A percentile compares a stretch with the other conserved stretches of the same genome.
These are phyloP conservation scores for Spiromastix sp. DNA, from an alignment of 2,329 filamentous ascomycete genomes.

Conservation along the genomic window DNA sequence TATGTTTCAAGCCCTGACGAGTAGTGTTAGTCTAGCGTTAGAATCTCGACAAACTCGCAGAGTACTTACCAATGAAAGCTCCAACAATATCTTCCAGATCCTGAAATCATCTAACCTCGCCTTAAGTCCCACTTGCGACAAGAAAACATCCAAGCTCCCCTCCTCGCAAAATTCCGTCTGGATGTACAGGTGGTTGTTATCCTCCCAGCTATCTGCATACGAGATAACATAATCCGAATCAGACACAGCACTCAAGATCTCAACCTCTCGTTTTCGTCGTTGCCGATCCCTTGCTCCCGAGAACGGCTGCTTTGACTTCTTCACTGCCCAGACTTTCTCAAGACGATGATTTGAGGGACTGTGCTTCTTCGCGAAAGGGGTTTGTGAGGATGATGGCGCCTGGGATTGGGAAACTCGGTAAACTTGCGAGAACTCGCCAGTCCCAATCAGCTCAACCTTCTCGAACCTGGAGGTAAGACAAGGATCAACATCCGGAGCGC, in stretches of 20 bases:
- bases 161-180: constrained; percentile 97
- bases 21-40: constrained; percentile 15
- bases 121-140: constrained; percentile 70
- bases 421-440: constrained; percentile 88
- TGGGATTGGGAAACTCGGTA: constrained; percentile 38
- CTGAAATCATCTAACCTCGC: constrained; percentile 91
- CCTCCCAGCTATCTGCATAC: constrained; percentile 80
- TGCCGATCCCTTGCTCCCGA: constrained; percentile 70
- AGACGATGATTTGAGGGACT: constrained; percentile 45
- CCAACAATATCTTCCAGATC: constrained; percentile 95
- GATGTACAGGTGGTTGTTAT: constrained; percentile 78
- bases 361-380: constrained; percentile 37
- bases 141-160: constrained; percentile 77
- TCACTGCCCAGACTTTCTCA: constrained; percentile 73
- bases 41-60: not conserved
- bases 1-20: constrained; percentile 71
- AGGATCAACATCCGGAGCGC: constrained; percentile 64
- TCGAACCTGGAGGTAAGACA: constrained; percentile 66
- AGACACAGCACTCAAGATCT: constrained; percentile 63
- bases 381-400: constrained; percentile 16
- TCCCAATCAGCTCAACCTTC: constrained; percentile 68
- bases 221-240: constrained; percentile 78
- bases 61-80: constrained; percentile 63
- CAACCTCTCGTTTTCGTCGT: constrained; percentile 73
- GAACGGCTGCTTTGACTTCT: constrained; percentile 78